Evolutionary conservation across 2,329 filamentous ascomycete genomes (phyloP), one percentile per base, ranked within the genome.

Genomic region (Diplodia mutila): DNA sequence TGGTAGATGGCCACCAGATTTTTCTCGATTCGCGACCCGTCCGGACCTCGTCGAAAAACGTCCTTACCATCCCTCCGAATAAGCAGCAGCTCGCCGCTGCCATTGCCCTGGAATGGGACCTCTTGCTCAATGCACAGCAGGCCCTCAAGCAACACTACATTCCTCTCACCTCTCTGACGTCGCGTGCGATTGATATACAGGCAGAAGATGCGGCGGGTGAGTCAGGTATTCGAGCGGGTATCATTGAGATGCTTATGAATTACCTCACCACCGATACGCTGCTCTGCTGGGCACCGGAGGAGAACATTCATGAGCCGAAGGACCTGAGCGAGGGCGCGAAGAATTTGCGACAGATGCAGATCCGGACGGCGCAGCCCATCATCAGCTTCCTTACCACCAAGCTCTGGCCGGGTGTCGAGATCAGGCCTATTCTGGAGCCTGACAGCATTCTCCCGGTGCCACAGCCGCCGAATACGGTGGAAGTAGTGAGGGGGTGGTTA

Each of bases 191-290:
- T 34, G 94, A 98, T 76, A 91, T 98, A 66, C 84, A 84, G 57
- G 84, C 84, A 23, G 90, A 93, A 72, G 92, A 97, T 71, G 77
- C 76, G 0, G 71, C 79, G 11, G 84, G 83, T 3, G 78, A 83
- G 48, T 76, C 74, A 18, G 82, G 83, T 27, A 84, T 91, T 46
- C 86, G 94, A 42, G 77, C 85, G 0, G 82, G 85, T 49, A 89
- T 97, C 55, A 81, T 90, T 18, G 83, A 82, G 21, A 89, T 88
- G 70, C 81, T 95, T 63, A 86, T 98, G 85, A 87, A 91, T 55
- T 98, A 98, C 79, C 86, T 99, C 29, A 89, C 93, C 73, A 98
- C 95, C 0, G 95, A 99, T 80, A 94, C 92, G 0, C 82, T 98
- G 42, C 87, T 99, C 1, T 98, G 94, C 85, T 97, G 93, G 92